Conservation (phyloP, 1,284 basidiomycete genomes). For the Lentinula novae-zelandiae region DNA sequence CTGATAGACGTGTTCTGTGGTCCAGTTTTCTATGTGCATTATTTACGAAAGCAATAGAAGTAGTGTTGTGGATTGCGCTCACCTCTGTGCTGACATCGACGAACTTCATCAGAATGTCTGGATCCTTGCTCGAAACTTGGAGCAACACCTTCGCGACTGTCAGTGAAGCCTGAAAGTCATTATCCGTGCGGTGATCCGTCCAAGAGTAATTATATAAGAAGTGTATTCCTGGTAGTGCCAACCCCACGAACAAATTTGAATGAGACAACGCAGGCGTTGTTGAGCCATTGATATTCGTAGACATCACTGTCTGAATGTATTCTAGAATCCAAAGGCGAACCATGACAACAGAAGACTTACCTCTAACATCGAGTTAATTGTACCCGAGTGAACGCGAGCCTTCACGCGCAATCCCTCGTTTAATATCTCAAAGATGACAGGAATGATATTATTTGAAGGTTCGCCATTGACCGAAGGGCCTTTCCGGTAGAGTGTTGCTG, state of each 20-base stretch:
- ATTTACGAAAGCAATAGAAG: neutral
- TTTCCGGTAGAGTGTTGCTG: constrained; percentile 39
- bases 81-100: constrained; percentile 32
- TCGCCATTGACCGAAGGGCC: constrained; percentile 27
- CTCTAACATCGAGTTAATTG: constrained; percentile 48
- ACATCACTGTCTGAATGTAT: constrained; percentile 29
- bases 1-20: constrained; percentile 40
- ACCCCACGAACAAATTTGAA: constrained; percentile 26
- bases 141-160: constrained; percentile 52
- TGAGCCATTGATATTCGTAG: constrained; percentile 22
- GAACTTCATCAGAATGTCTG: constrained; percentile 28
- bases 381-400: constrained; percentile 44
- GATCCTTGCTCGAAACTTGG: constrained; percentile 37
- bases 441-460: constrained; percentile 37
- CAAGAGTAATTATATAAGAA: constrained; percentile 49
- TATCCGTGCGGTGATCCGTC: constrained; percentile 40
- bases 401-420: constrained; percentile 52
- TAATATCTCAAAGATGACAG: constrained; percentile 52
- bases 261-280: constrained; percentile 22
- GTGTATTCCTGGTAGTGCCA: constrained; percentile 47
- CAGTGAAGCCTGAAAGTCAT: constrained; percentile 49
- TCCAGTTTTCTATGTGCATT: constrained; percentile 31
- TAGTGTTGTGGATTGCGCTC: constrained; percentile 7
- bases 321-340: neutral
- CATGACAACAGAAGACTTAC: constrained; percentile 26